Conservation (phyloP, 176 grass and related monocot species). For the Zizania latifolia region DNA sequence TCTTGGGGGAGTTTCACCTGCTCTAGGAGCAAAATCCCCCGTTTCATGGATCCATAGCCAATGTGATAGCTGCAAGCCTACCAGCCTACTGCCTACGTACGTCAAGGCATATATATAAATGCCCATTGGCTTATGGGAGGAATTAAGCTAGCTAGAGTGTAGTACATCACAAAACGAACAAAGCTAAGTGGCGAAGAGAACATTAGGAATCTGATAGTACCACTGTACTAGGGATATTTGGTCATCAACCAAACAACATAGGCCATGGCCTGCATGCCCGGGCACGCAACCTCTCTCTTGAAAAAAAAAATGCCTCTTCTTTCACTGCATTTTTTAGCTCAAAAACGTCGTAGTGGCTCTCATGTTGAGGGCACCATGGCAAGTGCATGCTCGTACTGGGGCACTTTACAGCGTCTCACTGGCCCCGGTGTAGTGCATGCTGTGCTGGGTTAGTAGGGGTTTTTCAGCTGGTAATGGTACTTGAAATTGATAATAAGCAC, state of each 20-base stretch:
- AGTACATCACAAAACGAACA: no score
- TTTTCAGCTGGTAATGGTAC: conserved; percentile 22
- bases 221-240: not conserved
- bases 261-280: not conserved
- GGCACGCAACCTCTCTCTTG: not conserved
- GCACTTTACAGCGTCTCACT: conserved; percentile 40
- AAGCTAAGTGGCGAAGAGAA: conserved; percentile 2
- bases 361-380: conserved; percentile 30
- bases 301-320: not conserved
- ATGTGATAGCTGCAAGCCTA: not conserved
- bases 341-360: not conserved
- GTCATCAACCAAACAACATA: conserved; percentile 7
- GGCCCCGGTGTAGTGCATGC: conserved; percentile 9
- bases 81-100: no score
- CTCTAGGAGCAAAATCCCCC: conserved; percentile 41
- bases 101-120: no score
- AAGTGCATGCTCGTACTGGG: not conserved
- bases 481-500: conserved; percentile 18
- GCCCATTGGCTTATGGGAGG: no score
- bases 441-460: conserved; percentile 29
- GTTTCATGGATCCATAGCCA: conserved; percentile 52
- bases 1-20: conserved; percentile 35
- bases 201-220: conserved; percentile 45
- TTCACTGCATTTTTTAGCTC: not conserved
- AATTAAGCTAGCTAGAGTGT: no score